These are phyloP conservation scores for Nakazawaea siamensis DNA, from an alignment of 805 yeast species.

Conservation along the genomic window DNA sequence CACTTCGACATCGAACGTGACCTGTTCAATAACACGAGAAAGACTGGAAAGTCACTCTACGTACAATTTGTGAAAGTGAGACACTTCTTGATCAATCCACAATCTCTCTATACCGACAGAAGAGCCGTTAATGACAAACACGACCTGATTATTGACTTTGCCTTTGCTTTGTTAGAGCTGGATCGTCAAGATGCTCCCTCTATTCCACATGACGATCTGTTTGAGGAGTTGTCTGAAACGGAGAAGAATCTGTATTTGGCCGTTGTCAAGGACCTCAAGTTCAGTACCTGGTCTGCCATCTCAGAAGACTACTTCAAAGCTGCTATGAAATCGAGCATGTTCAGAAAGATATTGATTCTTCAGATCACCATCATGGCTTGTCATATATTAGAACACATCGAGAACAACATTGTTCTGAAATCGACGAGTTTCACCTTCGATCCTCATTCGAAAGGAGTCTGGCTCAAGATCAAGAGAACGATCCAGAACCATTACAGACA, in stretches of 20 bases:
- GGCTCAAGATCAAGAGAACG: not conserved
- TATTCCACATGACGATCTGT: too few species aligned
- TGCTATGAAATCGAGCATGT: not conserved
- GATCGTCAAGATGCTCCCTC: too few species aligned
- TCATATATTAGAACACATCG: not conserved
- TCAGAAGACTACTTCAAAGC: constrained; percentile 1
- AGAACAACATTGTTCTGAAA: not conserved
- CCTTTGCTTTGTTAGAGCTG: too few species aligned
- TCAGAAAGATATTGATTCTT: not conserved
- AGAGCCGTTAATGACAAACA: too few species aligned
- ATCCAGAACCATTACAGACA: constrained; percentile 6
- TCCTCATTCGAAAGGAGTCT: constrained; percentile 2
- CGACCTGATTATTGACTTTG: too few species aligned
- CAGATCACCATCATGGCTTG: constrained; percentile 5
- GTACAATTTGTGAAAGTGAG: too few species aligned
- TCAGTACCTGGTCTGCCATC: not conserved
- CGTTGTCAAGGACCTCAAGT: not conserved
- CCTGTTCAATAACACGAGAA: not conserved
- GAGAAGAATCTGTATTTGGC: too few species aligned
- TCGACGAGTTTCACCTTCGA: constrained; percentile 1
- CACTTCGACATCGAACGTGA: constrained; percentile 5
- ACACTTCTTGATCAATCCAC: too few species aligned
- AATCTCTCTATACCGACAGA: too few species aligned
- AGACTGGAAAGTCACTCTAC: not conserved
- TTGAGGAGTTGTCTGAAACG: too few species aligned